These are phyloP conservation scores for Manihot esculenta DNA, from an alignment of 441 rosid species.

Conservation along the genomic window DNA sequence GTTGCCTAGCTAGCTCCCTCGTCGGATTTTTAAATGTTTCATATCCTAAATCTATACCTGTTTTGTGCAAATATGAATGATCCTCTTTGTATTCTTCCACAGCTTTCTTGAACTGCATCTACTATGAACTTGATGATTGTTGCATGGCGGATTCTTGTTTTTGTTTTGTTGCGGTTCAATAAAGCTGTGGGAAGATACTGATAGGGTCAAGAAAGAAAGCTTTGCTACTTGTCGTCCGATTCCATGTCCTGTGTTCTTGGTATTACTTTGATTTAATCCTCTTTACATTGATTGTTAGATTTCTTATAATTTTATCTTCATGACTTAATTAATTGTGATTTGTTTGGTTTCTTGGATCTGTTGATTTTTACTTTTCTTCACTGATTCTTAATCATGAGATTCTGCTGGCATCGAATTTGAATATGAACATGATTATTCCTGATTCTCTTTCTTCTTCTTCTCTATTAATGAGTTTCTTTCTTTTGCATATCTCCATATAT, in stretches of 20 bases:
- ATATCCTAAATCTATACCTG: too few relatives aligned
- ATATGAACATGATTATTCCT: too few relatives aligned
- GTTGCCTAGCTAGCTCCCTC: background rate
- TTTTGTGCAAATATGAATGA: slow-evolving; percentile 18
- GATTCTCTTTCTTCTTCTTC: too few relatives aligned
- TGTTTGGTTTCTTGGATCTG: slow-evolving; percentile 16
- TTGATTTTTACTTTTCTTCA: background rate
- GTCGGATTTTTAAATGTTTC: background rate
- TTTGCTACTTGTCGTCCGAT: background rate
- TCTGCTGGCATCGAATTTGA: too few relatives aligned
- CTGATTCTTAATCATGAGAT: too few relatives aligned
- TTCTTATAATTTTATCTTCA: too few relatives aligned
- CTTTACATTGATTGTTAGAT: too few relatives aligned
- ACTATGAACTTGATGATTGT: background rate
- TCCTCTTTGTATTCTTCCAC: slow-evolving; percentile 93
- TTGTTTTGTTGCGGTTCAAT: slow-evolving; percentile 69
- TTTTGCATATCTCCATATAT: too few relatives aligned
- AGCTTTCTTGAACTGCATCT: slow-evolving; percentile 99
- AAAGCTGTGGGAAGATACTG: slow-evolving; percentile 99
- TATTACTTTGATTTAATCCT: slow-evolving; percentile 12
- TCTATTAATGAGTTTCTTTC: too few relatives aligned
- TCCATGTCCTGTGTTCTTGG: background rate
- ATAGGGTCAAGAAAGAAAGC: slow-evolving; percentile 38
- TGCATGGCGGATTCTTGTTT: slow-evolving; percentile 8
- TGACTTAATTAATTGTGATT: background rate